Conservation (phyloP, 148 eudicot species). For the Agrostemma githago region DNA sequence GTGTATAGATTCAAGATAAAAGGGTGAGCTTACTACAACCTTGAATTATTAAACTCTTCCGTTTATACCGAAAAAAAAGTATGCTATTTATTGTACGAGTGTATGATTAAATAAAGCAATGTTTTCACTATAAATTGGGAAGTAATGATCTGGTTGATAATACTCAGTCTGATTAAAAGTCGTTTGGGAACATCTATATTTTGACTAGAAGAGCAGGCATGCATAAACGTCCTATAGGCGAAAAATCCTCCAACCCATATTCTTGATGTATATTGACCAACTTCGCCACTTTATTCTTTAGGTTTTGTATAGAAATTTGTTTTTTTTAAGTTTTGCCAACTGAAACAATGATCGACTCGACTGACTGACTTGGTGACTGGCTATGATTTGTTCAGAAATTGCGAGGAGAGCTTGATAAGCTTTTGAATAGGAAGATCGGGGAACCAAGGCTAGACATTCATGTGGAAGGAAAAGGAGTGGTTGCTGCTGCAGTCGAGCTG, state of each 20-base stretch:
- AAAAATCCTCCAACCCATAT: background rate
- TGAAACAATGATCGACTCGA: background rate
- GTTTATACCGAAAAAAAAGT: too few relatives aligned
- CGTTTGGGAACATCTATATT: background rate
- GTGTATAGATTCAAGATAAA: background rate
- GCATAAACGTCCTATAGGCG: background rate
- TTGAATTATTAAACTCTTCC: too few relatives aligned
- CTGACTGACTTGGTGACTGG: too few relatives aligned
- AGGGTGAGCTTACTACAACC: background rate
- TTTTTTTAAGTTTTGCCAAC: too few relatives aligned
- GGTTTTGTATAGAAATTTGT: background rate
- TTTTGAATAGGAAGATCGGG: constrained; percentile 79
- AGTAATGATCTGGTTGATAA: too few relatives aligned
- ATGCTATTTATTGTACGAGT: too few relatives aligned
- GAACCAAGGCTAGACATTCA: constrained; percentile 75
- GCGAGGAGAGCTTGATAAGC: constrained; percentile 87
- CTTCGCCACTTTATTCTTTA: background rate
- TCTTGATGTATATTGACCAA: background rate
- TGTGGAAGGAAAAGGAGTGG: constrained; percentile 79
- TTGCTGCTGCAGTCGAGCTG: constrained; percentile 81
- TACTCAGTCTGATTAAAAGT: background rate
- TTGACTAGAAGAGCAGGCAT: background rate
- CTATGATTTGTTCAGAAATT: constrained; percentile 52
- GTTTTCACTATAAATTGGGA: too few relatives aligned
- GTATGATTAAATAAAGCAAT: too few relatives aligned